Conservation (phyloP, 345 rosid genomes). For the Citrus glauca region DNA sequence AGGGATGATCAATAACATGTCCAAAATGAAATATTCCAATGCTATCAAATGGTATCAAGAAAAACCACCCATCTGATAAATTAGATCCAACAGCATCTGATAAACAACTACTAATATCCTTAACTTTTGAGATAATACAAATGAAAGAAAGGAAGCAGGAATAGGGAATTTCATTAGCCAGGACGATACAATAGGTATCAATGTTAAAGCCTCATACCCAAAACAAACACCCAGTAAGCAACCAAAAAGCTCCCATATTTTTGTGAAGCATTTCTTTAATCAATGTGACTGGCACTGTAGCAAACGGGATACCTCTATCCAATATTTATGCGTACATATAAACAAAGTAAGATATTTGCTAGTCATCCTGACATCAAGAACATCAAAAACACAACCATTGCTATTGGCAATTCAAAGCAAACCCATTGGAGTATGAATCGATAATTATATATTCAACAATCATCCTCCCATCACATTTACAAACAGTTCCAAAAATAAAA, state of each 20-base stretch:
- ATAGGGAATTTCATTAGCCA: not conserved
- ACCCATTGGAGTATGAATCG: not conserved
- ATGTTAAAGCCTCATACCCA: not conserved
- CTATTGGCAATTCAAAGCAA: not conserved
- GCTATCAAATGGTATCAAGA: conserved; percentile 5
- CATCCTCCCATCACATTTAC: not conserved
- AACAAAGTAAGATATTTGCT: not conserved
- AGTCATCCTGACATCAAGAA: not conserved
- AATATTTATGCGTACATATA: not conserved
- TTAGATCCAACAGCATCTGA: not conserved
- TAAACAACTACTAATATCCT: not conserved
- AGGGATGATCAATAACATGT: conserved; percentile 35
- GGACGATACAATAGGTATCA: not conserved
- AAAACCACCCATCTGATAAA: conserved; percentile 1
- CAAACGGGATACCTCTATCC: not conserved
- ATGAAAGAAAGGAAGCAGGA: not conserved
- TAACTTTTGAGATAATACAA: too few relatives aligned
- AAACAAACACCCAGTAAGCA: not conserved
- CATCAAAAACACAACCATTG: not conserved
- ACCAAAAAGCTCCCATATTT: not conserved
- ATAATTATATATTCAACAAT: not conserved
- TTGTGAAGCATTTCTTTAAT: not conserved
- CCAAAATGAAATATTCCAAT: conserved; percentile 13
- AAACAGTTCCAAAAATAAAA: not conserved
- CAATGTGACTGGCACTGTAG: not conserved